Percentiles rank a stretch among this genome's conserved stretches.
phyloP scores from a whole-genome alignment of 345 rosid species.

The Salix exigua region DNA sequence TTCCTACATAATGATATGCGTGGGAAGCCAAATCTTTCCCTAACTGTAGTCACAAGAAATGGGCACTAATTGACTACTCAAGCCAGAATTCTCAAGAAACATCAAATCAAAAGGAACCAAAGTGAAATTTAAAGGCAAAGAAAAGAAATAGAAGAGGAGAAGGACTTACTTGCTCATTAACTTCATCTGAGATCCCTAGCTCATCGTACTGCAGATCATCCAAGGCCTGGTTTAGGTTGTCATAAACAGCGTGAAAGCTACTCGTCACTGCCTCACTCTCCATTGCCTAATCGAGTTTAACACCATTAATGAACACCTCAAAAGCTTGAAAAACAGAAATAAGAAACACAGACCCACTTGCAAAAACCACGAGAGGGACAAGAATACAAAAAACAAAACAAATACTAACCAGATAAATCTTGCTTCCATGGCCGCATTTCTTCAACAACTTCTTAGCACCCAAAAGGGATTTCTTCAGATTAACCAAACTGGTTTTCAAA shows the following conservation, averaged over 20 bases:
- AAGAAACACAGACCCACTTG: background rate
- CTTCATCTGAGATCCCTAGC: constrained; percentile 54
- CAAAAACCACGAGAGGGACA: background rate
- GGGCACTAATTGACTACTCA: background rate
- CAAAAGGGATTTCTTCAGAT: constrained; percentile 41
- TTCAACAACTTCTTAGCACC: constrained; percentile 53
- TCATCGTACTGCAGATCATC: constrained; percentile 42
- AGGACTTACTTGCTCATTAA: constrained; percentile 49
- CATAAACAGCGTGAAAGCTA: constrained; percentile 48
- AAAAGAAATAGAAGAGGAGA: background rate
- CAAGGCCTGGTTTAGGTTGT: constrained; percentile 43
- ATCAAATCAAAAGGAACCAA: background rate
- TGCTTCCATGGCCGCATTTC: constrained; percentile 54
- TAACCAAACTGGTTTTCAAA: constrained; percentile 21
- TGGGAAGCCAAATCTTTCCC: background rate
- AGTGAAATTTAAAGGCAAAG: no score
- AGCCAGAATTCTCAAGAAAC: background rate
- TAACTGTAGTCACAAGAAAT: constrained; percentile 7
- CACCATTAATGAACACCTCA: background rate
- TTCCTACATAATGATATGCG: background rate
- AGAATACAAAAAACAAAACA: background rate
- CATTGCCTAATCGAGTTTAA: constrained; percentile 38
- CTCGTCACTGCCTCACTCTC: constrained; percentile 59
- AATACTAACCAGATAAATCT: constrained; percentile 49
- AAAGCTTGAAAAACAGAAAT: background rate